These are phyloP conservation scores for Phragmites australis DNA, from an alignment of 176 grass and related monocot species.

Conservation along the genomic window DNA sequence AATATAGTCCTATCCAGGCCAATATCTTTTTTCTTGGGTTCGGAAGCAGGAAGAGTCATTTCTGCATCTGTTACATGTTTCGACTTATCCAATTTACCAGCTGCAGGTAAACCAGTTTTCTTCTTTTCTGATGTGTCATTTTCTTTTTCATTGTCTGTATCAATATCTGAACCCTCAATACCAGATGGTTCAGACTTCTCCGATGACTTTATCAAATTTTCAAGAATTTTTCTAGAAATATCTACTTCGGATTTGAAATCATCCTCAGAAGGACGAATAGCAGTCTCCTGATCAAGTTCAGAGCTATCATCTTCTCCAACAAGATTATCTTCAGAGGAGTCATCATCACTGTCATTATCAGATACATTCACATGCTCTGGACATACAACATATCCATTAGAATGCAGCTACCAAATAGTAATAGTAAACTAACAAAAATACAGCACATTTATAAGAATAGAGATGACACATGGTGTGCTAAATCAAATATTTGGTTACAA, in stretches of 20 bases:
- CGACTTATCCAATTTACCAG: conserved; percentile 16
- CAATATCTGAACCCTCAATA: conserved; percentile 37
- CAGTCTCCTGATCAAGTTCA: conserved; percentile 52
- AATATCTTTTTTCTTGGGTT: conserved; percentile 52
- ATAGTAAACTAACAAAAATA: conserved; percentile 29
- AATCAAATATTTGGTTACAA: conserved; percentile 7
- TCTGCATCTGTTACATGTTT: conserved; percentile 28
- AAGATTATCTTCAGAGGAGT: conserved; percentile 49
- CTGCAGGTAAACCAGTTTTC: conserved; percentile 42
- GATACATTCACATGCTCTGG: conserved; percentile 45
- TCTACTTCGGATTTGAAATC: conserved; percentile 75
- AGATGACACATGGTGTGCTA: background rate
- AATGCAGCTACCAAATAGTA: background rate
- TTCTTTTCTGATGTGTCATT: conserved; percentile 33
- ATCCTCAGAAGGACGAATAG: conserved; percentile 38
- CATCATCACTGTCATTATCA: conserved; percentile 57
- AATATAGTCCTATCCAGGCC: conserved; percentile 84
- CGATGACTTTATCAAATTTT: conserved; percentile 78
- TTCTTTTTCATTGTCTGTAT: conserved; percentile 47
- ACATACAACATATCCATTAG: conserved; percentile 38
- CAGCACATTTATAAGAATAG: background rate
- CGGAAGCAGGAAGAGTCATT: conserved; percentile 18
- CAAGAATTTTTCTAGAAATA: conserved; percentile 79
- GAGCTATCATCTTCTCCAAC: conserved; percentile 47
- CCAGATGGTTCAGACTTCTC: conserved; percentile 50